Conservation (phyloP, 495 filamentous ascomycete species). For the Daldinia concentrica region DNA sequence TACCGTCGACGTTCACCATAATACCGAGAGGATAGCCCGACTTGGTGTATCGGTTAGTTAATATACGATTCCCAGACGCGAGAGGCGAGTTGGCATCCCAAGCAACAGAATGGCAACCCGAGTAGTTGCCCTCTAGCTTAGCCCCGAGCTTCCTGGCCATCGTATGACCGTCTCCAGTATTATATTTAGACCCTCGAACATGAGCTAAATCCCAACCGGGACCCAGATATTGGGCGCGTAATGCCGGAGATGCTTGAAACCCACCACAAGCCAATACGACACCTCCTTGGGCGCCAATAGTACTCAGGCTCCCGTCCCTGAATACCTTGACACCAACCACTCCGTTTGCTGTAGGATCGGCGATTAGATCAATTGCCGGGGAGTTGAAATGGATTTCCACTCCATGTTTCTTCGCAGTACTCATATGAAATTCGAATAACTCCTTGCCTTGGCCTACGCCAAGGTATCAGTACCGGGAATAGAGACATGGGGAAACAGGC, state of each 20-base stretch:
- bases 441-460: slow-evolving; percentile 58
- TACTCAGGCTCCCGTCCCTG: slow-evolving; percentile 33
- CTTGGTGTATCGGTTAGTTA: slow-evolving; percentile 73
- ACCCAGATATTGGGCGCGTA: slow-evolving; percentile 66
- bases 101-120: slow-evolving; percentile 67
- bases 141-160: slow-evolving; percentile 62
- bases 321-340: slow-evolving; percentile 52
- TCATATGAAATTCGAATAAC: slow-evolving; percentile 58
- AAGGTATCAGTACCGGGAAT: not conserved
- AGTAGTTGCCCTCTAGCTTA: slow-evolving; percentile 64
- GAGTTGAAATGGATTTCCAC: slow-evolving; percentile 57
- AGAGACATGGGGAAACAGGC: not conserved
- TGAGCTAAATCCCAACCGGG: slow-evolving; percentile 68
- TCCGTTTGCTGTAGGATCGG: slow-evolving; percentile 47
- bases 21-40: slow-evolving; percentile 71
- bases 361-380: slow-evolving; percentile 53
- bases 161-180: slow-evolving; percentile 63
- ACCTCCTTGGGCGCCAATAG: slow-evolving; percentile 49
- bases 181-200: slow-evolving; percentile 69
- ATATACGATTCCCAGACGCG: slow-evolving; percentile 59
- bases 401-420: slow-evolving; percentile 53
- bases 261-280: slow-evolving; percentile 69
- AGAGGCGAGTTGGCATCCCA: slow-evolving; percentile 69
- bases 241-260: slow-evolving; percentile 65
- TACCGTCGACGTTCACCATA: slow-evolving; percentile 66